A percentile compares a stretch with the other conserved stretches of the same genome.
These are phyloP conservation scores for Danielia reshetovae DNA, from an alignment of 805 yeast species.

Conservation along the genomic window DNA sequence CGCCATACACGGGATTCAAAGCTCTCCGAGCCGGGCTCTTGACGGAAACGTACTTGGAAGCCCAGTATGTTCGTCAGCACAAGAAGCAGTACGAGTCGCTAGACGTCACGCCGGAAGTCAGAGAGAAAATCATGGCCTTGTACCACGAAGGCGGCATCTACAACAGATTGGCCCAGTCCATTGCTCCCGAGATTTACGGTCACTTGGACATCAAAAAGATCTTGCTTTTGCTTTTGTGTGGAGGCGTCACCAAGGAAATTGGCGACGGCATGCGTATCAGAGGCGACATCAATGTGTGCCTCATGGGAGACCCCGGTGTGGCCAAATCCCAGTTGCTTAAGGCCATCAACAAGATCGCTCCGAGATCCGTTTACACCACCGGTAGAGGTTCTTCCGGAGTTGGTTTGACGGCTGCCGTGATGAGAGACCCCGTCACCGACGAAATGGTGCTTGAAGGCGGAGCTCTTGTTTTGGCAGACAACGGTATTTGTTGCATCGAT, in stretches of 20 bases:
- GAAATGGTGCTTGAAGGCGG: constrained; percentile 99
- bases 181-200: constrained; percentile 97
- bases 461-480: constrained; percentile 93
- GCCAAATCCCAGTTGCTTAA: constrained; percentile 96
- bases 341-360: constrained; percentile 87
- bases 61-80: constrained; percentile 81
- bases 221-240: constrained; percentile 74
- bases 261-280: constrained; percentile 97
- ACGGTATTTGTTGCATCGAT: constrained; percentile 97
- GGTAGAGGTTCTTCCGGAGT: constrained; percentile 99
- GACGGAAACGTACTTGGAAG: constrained; percentile 91
- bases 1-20: constrained; percentile 92
- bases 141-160: constrained; percentile 67
- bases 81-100: constrained; percentile 78
- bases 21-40: constrained; percentile 90
- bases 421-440: constrained; percentile 98
- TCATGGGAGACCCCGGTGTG: constrained; percentile 99
- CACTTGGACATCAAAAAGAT: constrained; percentile 93
- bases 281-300: constrained; percentile 92
- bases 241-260: constrained; percentile 92
- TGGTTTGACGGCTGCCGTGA: constrained; percentile 97
- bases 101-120: constrained; percentile 54
- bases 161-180: constrained; percentile 74
- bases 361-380: constrained; percentile 95
- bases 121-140: constrained; percentile 52